These are phyloP conservation scores for Entomortierella lignicola DNA, from an alignment of 192 early-diverging fungal genomes.

Conservation along the genomic window DNA sequence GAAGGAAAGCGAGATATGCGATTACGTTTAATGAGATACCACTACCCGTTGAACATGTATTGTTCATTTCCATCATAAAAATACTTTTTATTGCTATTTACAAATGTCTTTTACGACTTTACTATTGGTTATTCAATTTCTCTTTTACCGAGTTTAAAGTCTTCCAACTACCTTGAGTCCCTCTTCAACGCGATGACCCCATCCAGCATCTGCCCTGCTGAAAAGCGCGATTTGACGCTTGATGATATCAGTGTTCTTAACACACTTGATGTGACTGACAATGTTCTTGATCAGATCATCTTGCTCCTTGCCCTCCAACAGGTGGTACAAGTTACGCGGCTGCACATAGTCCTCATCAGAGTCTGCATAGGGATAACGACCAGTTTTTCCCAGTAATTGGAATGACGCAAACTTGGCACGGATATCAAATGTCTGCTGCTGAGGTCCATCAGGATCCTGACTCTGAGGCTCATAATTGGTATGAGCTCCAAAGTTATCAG, in stretches of 20 bases:
- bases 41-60: too few species aligned
- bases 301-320: constrained; percentile 72
- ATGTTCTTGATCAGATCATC: constrained; percentile 71
- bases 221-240: constrained; percentile 78
- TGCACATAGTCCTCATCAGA: constrained; percentile 76
- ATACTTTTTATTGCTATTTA: constrained; percentile 5
- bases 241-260: constrained; percentile 71
- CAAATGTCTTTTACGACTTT: constrained; percentile 1
- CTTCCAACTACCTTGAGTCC: constrained; percentile 41
- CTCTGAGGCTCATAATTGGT: constrained; percentile 84
- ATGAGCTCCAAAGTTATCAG: constrained; percentile 71
- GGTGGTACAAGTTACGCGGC: constrained; percentile 71
- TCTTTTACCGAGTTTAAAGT: not conserved
- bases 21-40: too few species aligned
- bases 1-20: too few species aligned
- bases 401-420: constrained; percentile 63
- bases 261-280: constrained; percentile 68
- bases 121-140: not conserved
- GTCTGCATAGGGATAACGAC: constrained; percentile 67
- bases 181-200: constrained; percentile 74
- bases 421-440: constrained; percentile 66
- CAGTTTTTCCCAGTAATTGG: constrained; percentile 62
- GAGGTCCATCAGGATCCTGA: constrained; percentile 60
- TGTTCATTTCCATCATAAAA: too few species aligned
- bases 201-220: constrained; percentile 80